Evolutionary conservation across 2,329 filamentous ascomycete genomes (phyloP).

Genomic region (Septoria petroselini): DNA sequence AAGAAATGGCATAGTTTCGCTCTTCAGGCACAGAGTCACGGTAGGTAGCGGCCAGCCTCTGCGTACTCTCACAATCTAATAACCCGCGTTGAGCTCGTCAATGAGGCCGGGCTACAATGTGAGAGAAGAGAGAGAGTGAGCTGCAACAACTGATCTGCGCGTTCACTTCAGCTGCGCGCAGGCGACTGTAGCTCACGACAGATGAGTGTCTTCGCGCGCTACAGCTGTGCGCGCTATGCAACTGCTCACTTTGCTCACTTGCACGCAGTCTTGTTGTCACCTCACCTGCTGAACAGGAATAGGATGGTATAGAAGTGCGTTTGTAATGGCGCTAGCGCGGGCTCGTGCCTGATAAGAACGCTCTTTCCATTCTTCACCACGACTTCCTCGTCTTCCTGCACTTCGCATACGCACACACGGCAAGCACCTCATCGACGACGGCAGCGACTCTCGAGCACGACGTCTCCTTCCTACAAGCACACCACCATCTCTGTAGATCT

Average conservation of each 20-base stretch:
- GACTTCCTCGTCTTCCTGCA: constrained; percentile 14
- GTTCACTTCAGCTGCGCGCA: constrained; percentile 23
- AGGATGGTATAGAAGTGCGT: background rate
- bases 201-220: background rate
- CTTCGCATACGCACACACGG: background rate
- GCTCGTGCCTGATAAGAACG: constrained; percentile 7
- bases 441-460: constrained; percentile 3
- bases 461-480: background rate
- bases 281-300: background rate
- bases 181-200: constrained; percentile 31
- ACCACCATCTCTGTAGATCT: background rate
- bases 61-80: constrained; percentile 68
- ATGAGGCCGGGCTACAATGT: constrained; percentile 68
- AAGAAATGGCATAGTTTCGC: too few relatives aligned
- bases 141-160: constrained; percentile 31
- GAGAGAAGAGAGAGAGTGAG: constrained; percentile 57
- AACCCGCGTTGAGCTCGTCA: constrained; percentile 52
- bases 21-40: too few relatives aligned
- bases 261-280: background rate
- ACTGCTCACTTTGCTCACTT: background rate
- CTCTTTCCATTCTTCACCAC: constrained; percentile 2
- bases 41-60: background rate
- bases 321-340: background rate
- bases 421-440: constrained; percentile 6
- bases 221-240: background rate